These are phyloP conservation scores for Pseudocercospora eumusae DNA, from an alignment of 2,329 filamentous ascomycete genomes.

Conservation along the genomic window DNA sequence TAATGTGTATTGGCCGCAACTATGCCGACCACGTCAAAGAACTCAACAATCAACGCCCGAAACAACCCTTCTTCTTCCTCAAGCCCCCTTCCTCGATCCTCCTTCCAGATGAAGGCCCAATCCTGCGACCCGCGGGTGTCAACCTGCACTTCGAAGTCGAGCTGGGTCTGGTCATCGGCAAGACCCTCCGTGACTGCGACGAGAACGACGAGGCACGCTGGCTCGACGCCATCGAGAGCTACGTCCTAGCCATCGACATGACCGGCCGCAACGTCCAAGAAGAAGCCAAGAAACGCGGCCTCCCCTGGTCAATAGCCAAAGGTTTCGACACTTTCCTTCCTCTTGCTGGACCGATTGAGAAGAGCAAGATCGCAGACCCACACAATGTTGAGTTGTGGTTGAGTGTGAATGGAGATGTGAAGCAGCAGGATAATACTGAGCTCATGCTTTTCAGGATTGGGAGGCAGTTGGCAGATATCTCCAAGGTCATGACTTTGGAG, in stretches of 20 bases:
- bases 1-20: slow-evolving; percentile 93
- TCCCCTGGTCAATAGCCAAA: slow-evolving; percentile 95
- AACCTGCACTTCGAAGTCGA: slow-evolving; percentile 94
- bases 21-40: slow-evolving; percentile 96
- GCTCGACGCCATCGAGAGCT: slow-evolving; percentile 79
- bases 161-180: slow-evolving; percentile 84
- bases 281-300: slow-evolving; percentile 93
- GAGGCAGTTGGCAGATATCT: slow-evolving; percentile 84
- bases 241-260: slow-evolving; percentile 93
- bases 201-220: slow-evolving; percentile 73
- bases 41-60: slow-evolving; percentile 81
- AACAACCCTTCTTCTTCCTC: slow-evolving; percentile 98
- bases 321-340: slow-evolving; percentile 98
- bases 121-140: slow-evolving; percentile 79
- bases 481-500: slow-evolving; percentile 89
- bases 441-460: slow-evolving; percentile 94
- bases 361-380: slow-evolving; percentile 77
- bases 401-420: slow-evolving; percentile 74
- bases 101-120: slow-evolving; percentile 72
- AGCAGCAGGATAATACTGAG: slow-evolving; percentile 85
- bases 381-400: slow-evolving; percentile 86
- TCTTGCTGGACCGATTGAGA: slow-evolving; percentile 77
- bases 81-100: slow-evolving; percentile 90
- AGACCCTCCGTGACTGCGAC: slow-evolving; percentile 72
- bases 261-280: slow-evolving; percentile 94